A percentile compares a stretch with the other conserved stretches of the same genome.
Conservation (phyloP, 2,329 filamentous ascomycete species). For the Fusarium odoratissimum region DNA sequence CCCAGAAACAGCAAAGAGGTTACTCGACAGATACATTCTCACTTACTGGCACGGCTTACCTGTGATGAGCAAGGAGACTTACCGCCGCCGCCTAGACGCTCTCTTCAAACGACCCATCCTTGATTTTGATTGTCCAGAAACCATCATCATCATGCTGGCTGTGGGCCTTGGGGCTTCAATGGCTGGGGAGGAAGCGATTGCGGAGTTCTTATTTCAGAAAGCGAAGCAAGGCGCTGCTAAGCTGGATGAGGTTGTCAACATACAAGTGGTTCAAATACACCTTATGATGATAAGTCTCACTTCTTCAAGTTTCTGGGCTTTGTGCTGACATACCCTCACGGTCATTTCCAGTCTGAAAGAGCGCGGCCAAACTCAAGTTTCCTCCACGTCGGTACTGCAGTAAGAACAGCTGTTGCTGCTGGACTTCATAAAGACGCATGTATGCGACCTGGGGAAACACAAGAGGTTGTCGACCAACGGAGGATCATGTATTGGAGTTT, state of each 20-base stretch:
- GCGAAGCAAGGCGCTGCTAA: conserved; percentile 52
- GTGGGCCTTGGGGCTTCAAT: conserved; percentile 53
- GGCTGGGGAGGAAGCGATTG: conserved; percentile 53
- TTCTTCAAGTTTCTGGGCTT: not conserved
- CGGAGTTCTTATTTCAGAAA: conserved; percentile 55
- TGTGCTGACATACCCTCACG: conserved; percentile 43
- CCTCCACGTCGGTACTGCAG: conserved; percentile 53
- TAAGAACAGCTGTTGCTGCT: conserved; percentile 56
- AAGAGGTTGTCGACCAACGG: conserved; percentile 51
- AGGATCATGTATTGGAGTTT: conserved; percentile 51
- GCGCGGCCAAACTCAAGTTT: conserved; percentile 57
- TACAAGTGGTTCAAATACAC: conserved; percentile 56
- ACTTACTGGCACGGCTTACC: conserved; percentile 55
- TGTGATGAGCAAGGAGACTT: conserved; percentile 49
- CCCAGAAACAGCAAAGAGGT: conserved; percentile 51
- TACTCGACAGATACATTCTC: conserved; percentile 54
- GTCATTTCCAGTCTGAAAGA: conserved; percentile 57
- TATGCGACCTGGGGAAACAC: conserved; percentile 42
- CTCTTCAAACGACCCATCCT: conserved; percentile 49
- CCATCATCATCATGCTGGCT: conserved; percentile 52
- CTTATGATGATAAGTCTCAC: conserved; percentile 56
- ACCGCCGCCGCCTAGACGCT: conserved; percentile 49
- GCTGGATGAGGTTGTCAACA: conserved; percentile 57
- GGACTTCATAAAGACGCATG: conserved; percentile 57
- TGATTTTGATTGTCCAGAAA: conserved; percentile 49